Base-by-base conservation (phyloP, 257 asterid species). In the Nicotiana knightiana region DNA sequence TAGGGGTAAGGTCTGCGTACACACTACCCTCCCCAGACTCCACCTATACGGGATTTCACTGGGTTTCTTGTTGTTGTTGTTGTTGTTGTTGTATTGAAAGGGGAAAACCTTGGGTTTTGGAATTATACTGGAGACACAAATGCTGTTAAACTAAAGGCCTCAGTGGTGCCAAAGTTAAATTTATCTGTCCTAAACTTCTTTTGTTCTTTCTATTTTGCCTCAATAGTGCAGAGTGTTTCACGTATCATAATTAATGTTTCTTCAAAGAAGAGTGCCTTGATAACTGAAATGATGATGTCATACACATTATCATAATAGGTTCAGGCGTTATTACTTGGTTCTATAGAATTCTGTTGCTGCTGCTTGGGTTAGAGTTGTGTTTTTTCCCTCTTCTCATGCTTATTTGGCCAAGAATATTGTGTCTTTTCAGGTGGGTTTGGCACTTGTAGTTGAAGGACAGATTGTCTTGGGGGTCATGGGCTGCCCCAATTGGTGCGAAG, bases 391-490 rank as follows among this genome's bases (percentile, higher is more conserved):
- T 35, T 64, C 64, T 65, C 62, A 59, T 67, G 55, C 75, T 70
- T 46, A 71, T 46, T 64, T 64, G 75, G 58, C 24, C 81, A 21
- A 35, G 51, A 6, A 9, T 46, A 3, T 78, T 79, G 67, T 43
- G 1, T n/a, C 70, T 79, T 89, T 88, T 87, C 90, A 96, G 99
- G 97, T 94, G 16, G 99, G 99, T 71, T 87, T 96, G 92, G 97
- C 99, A 85, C 94, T 96, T 81, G 93, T 94, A 46, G 96, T 93
- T 85, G 89, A 93, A 81, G 99, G 97, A 39, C 89, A 96, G 87
- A 91, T 93, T 86, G 98, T 91, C 81, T 86, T 96, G 86, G 99
- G 99, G 62, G 97, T 94, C 77, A 94, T 96, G 98, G 97, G 98
- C 80, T 94, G 99, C 86, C 99, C 99, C 1, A 92, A 94, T 86